phyloP scores from a whole-genome alignment of 2,329 filamentous ascomycete genomes.

The Orbilia brochopaga region DNA sequence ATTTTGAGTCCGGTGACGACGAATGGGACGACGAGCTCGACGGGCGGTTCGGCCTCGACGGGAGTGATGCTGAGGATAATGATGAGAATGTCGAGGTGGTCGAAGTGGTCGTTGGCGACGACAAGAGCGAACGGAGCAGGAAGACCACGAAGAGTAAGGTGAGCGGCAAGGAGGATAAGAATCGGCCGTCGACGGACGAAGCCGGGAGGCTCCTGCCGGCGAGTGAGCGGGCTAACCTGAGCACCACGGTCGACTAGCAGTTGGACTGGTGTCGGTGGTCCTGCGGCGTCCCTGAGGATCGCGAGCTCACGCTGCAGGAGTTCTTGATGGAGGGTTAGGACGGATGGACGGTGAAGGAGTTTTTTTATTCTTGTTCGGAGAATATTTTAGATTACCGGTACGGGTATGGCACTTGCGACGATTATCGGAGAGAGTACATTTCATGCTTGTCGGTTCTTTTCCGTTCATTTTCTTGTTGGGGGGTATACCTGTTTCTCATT shows the following conservation, averaged over 20 bases:
- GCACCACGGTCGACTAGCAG: conserved; percentile 39
- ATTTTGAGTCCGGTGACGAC: conserved; percentile 28
- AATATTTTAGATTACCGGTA: neutral
- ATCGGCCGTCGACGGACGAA: conserved; percentile 19
- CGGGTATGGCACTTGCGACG: neutral
- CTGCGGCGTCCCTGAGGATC: conserved; percentile 10
- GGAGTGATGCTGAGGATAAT: conserved; percentile 32
- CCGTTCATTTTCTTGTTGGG: conserved; percentile 8
- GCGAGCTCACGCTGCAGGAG: conserved; percentile 23
- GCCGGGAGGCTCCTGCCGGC: conserved; percentile 29
- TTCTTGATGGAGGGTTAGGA: conserved; percentile 1
- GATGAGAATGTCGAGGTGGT: conserved; percentile 8
- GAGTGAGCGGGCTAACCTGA: conserved; percentile 36
- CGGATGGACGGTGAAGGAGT: neutral
- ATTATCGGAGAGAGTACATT: neutral
- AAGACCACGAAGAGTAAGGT: conserved; percentile 19
- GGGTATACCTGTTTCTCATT: no score
- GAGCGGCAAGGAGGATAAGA: neutral
- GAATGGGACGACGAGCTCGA: conserved; percentile 42
- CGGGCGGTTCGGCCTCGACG: conserved; percentile 29
- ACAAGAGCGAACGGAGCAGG: neutral
- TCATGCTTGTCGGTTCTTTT: neutral
- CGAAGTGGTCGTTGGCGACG: neutral
- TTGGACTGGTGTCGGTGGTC: conserved; percentile 8
- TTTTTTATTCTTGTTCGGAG: neutral